These are phyloP conservation scores for Zygosaccharomyces bisporus DNA, from an alignment of 805 yeast genomes.

Conservation along the genomic window DNA sequence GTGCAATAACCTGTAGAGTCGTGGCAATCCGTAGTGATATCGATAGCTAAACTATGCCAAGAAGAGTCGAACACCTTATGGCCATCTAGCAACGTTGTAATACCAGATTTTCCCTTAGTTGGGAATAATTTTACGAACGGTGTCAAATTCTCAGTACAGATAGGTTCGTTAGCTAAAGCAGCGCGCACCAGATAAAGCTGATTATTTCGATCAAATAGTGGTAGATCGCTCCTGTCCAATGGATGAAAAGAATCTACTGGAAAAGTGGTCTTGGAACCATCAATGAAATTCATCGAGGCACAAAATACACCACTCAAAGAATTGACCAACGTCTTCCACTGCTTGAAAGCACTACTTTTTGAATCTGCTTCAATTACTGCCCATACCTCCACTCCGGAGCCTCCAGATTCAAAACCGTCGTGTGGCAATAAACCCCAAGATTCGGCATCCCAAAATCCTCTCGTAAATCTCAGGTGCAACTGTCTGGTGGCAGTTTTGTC, in stretches of 20 bases:
- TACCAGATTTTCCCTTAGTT: conserved; percentile 86
- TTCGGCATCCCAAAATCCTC: conserved; percentile 93
- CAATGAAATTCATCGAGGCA: conserved; percentile 89
- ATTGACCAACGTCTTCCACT: conserved; percentile 72
- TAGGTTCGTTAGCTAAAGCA: conserved; percentile 89
- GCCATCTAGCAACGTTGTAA: conserved; percentile 82
- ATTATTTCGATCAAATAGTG: conserved; percentile 34
- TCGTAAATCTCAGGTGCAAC: conserved; percentile 80
- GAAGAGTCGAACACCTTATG: conserved; percentile 84
- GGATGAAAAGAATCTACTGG: conserved; percentile 45
- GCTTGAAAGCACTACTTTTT: conserved; percentile 49
- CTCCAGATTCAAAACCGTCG: conserved; percentile 73
- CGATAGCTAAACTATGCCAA: conserved; percentile 94
- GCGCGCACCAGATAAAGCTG: conserved; percentile 64
- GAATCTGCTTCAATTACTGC: conserved; percentile 68
- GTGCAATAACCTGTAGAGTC: conserved; percentile 39
- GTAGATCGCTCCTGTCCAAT: conserved; percentile 17
- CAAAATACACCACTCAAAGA: conserved; percentile 88
- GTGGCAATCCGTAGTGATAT: conserved; percentile 56
- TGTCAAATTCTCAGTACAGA: conserved; percentile 94
- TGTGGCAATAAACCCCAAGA: conserved; percentile 80
- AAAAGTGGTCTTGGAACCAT: conserved; percentile 68
- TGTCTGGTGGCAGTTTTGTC: conserved; percentile 64
- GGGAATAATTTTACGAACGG: conserved; percentile 89
- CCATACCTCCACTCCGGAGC: conserved; percentile 94